Percentiles rank a stretch among this genome's conserved stretches.
phyloP scores from a whole-genome alignment of 306 rosid species.

The Acmispon strigosus region DNA sequence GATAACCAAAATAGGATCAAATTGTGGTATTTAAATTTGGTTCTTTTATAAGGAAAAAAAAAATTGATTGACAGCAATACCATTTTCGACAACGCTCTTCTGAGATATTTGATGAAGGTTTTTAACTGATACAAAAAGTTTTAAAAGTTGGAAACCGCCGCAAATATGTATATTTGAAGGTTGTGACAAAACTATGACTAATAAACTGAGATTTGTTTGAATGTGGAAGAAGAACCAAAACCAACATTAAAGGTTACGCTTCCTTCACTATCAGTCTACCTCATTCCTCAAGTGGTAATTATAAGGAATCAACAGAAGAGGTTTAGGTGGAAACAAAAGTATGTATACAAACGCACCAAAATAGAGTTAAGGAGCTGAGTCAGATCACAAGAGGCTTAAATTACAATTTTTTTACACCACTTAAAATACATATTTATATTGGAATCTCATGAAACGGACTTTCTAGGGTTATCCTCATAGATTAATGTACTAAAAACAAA shows the following conservation, averaged over 20 bases:
- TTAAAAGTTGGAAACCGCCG: too few species aligned
- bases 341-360: constrained; percentile 17
- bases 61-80: too few species aligned
- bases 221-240: constrained; percentile 6
- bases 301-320: constrained; percentile 17
- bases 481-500: neutral
- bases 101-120: too few species aligned
- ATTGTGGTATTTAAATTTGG: neutral
- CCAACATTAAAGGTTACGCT: neutral
- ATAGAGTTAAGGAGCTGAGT: constrained; percentile 9
- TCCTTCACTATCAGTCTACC: neutral
- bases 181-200: too few species aligned
- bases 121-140: too few species aligned
- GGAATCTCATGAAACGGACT: constrained; percentile 10
- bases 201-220: constrained; percentile 2
- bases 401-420: too few species aligned
- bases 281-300: constrained; percentile 28
- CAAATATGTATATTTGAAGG: too few species aligned
- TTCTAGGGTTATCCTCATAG: neutral
- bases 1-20: constrained; percentile 13
- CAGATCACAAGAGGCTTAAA: neutral
- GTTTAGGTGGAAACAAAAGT: constrained; percentile 11
- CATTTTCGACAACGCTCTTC: too few species aligned
- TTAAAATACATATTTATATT: constrained; percentile 7
- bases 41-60: constrained; percentile 1